Conservation (phyloP, 495 filamentous ascomycete species). For the Tuber microsphaerosporum region DNA sequence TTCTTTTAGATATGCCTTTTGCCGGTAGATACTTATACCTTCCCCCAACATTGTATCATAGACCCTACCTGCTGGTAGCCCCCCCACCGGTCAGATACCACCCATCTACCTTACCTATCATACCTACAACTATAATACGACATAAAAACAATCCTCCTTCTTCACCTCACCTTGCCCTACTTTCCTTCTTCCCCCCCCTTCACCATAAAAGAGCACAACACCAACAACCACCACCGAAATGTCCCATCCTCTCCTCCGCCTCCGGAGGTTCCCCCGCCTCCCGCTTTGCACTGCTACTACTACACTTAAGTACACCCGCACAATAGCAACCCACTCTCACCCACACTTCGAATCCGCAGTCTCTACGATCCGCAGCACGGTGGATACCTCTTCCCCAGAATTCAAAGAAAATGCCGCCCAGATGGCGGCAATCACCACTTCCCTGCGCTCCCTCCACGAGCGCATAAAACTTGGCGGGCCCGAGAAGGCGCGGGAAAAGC, state of each 20-base stretch:
- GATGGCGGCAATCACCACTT: slow-evolving; percentile 64
- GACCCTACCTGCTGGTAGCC: background rate
- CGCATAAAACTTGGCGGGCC: slow-evolving; percentile 69
- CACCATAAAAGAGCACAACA: slow-evolving; percentile 29
- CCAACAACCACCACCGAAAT: slow-evolving; percentile 27
- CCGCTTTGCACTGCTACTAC: background rate
- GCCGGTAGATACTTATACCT: background rate
- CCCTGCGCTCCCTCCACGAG: slow-evolving; percentile 60
- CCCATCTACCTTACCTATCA: too few relatives aligned
- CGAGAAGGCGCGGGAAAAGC: slow-evolving; percentile 80
- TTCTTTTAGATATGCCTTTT: background rate
- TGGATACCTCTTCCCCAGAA: slow-evolving; percentile 69
- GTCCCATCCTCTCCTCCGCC: slow-evolving; percentile 16
- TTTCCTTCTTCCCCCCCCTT: background rate
- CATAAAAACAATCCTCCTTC: background rate
- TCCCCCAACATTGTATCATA: too few relatives aligned
- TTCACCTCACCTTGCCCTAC: background rate
- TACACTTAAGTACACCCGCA: slow-evolving; percentile 18
- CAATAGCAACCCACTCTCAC: slow-evolving; percentile 46
- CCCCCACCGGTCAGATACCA: background rate
- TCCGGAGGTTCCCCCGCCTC: slow-evolving; percentile 9
- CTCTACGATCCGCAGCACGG: slow-evolving; percentile 64
- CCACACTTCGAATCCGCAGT: slow-evolving; percentile 54
- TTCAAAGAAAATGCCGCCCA: slow-evolving; percentile 74
- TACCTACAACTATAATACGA: too few relatives aligned